Base-by-base conservation (phyloP, 306 rosid species). In the Fragaria ananassa region DNA sequence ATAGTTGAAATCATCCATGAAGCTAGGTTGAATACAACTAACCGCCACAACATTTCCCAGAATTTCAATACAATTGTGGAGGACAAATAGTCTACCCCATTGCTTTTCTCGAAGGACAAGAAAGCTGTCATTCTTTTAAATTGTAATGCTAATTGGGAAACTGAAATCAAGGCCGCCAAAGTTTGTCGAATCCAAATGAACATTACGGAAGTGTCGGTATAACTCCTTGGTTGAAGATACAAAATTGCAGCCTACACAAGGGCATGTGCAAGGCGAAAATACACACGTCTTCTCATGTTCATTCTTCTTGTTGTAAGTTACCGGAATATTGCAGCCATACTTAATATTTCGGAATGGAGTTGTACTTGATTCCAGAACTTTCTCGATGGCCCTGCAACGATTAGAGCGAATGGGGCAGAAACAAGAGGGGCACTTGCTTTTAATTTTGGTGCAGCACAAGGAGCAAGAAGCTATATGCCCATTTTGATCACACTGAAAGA, bases 401-500 rank as follows among this genome's bases (percentile, higher is more conserved):
- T 79, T 87, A 70, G 81, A 85, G 17, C 89, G 91, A 60, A 91
- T 89, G 42, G 83, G 80, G 53, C 78, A 75, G 31, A 63, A 72
- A 75, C 97, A 91, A 74, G 85, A 70, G 56, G 91, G 87, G 74
- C 93, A 91, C 83, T 85, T 89, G 70, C 88, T 77, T 9, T 46
- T 25, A 67, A 85, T 56, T 77, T 78, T 81, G 44, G 21, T 27
- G 76, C 90, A 88, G 81, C 95, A 89, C 47, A 66, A 69, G 50
- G 89, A 84, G 85, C 96, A 93, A 71, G 96, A 93, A 71, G 96
- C 90, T 74, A 85, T 81, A 57, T 93, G 97, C 13, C 98, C 96
- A 79, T 93, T 91, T 81, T 46, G 57, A 70, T 91, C 92, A 45
- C 98, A 91, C 94, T 91, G 87, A 14, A 25, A 29, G 41, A 70